Base-by-base conservation (phyloP, 176 grass and related monocot genomes). In the Ensete ventricosum region DNA sequence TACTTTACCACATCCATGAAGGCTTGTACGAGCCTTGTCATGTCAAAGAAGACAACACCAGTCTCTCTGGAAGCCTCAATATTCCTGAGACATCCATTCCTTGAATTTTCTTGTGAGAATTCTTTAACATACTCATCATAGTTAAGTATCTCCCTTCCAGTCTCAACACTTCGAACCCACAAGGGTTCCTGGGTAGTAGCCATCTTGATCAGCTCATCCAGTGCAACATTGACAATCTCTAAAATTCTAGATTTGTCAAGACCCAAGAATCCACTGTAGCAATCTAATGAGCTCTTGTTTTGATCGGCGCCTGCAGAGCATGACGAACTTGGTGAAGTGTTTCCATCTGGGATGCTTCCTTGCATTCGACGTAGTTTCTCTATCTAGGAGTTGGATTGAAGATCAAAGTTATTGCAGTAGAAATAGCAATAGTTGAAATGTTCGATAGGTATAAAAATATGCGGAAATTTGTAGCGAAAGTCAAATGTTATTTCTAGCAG, bases 41-140 rank as follows among this genome's bases (percentile, higher is more conserved):
- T 59, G 57, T 87, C 85, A 0, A 85, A 72, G 72, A 90, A 92
- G 34, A 90, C 83, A 8, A 93, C 21, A 25, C 82, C 85, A 19
- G 50, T 77, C 21, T 82, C 85, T 50, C 87, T 84, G 0, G 87
- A 88, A 17, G 81, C 90, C 75, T 90, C 93, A 21, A 97, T 86
- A 21, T 74, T 74, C 75, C 54, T 75, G 17, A 24, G 19, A 17
- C 1, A 21, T 68, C 14, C 67, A 27, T 87, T 85, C 12, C 67
- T 84, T 50, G 73, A 43, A 20, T 34, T 59, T 0, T 77, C 83
- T 3, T 9, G 75, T 50, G 29, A 66, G 79, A 97, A 92, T 81
- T 86, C 14, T 16, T 85, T 84, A 53, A 88, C 14, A 78, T 97
- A 92, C 76, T 92, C 90, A 64, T 93, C 85, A 80, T 90, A 89